A percentile compares a stretch with the other conserved stretches of the same genome.
Conservation (phyloP, 1,284 basidiomycete species). For the Rhodotorula sp. region DNA sequence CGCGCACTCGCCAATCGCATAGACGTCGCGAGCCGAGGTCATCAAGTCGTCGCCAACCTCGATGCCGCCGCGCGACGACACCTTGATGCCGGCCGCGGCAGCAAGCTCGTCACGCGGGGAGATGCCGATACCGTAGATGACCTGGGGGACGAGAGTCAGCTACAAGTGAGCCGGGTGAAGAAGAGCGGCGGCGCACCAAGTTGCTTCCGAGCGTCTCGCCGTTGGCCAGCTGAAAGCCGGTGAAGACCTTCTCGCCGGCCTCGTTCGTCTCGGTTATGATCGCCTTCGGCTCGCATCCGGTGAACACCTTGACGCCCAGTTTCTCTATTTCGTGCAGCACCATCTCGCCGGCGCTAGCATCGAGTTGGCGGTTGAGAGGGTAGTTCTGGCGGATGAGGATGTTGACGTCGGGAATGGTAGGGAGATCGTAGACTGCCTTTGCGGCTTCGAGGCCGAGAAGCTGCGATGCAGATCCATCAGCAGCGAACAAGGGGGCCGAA, state of each 20-base stretch:
- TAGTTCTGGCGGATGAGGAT: slow-evolving; percentile 64
- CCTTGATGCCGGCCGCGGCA: slow-evolving; percentile 55
- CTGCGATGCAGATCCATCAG: background rate
- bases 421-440: slow-evolving; percentile 66
- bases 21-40: slow-evolving; percentile 62
- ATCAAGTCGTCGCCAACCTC: slow-evolving; percentile 59
- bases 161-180: background rate
- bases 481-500: too few relatives aligned
- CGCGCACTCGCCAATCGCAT: slow-evolving; percentile 74
- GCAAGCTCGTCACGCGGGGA: slow-evolving; percentile 68
- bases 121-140: slow-evolving; percentile 67
- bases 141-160: slow-evolving; percentile 28
- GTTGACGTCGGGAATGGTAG: slow-evolving; percentile 53
- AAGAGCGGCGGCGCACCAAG: slow-evolving; percentile 44
- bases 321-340: slow-evolving; percentile 65
- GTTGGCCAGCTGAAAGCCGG: slow-evolving; percentile 56
- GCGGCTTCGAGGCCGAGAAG: slow-evolving; percentile 71
- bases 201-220: slow-evolving; percentile 54
- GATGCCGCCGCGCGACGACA: slow-evolving; percentile 59
- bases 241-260: slow-evolving; percentile 52
- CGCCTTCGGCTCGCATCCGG: slow-evolving; percentile 56
- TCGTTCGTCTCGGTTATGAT: slow-evolving; percentile 50
- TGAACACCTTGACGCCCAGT: slow-evolving; percentile 64
- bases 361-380: slow-evolving; percentile 68
- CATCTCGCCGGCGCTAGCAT: slow-evolving; percentile 65